phyloP scores from a whole-genome alignment of 2,329 filamentous ascomycete genomes.

The Paecilomyces sp. region DNA sequence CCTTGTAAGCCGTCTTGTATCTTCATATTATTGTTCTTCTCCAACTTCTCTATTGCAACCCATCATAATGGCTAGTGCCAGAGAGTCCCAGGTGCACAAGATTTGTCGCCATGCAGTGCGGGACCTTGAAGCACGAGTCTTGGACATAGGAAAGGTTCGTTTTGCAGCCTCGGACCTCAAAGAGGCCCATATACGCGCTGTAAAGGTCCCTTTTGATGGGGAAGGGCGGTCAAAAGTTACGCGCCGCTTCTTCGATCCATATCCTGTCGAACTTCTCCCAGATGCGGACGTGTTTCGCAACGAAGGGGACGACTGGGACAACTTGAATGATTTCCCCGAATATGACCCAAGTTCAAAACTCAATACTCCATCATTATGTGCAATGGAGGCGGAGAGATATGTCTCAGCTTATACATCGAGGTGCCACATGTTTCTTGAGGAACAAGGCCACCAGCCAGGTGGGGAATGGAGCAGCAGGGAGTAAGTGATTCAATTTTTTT shows the following conservation, averaged over 20 bases:
- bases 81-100: not conserved
- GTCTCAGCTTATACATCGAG: not conserved
- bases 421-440: no score
- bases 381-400: not conserved
- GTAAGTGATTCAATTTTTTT: not conserved
- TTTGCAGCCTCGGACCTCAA: not conserved
- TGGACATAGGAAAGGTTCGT: not conserved
- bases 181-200: not conserved
- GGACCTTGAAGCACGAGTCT: not conserved
- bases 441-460: not conserved
- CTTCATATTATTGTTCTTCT: no score
- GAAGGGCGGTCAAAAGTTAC: not conserved
- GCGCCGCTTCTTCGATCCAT: not conserved
- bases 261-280: not conserved
- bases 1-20: no score
- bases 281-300: not conserved
- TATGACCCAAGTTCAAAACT: not conserved
- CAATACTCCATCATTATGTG: not conserved
- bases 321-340: not conserved
- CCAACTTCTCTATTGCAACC: no score
- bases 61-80: not conserved
- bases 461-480: not conserved
- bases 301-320: not conserved
- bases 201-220: not conserved
- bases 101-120: not conserved